Percentiles rank a stretch among this genome's conserved stretches.
Evolutionary conservation across 352 stramenopile species (phyloP).

Genomic region (Globisporangium polare): DNA sequence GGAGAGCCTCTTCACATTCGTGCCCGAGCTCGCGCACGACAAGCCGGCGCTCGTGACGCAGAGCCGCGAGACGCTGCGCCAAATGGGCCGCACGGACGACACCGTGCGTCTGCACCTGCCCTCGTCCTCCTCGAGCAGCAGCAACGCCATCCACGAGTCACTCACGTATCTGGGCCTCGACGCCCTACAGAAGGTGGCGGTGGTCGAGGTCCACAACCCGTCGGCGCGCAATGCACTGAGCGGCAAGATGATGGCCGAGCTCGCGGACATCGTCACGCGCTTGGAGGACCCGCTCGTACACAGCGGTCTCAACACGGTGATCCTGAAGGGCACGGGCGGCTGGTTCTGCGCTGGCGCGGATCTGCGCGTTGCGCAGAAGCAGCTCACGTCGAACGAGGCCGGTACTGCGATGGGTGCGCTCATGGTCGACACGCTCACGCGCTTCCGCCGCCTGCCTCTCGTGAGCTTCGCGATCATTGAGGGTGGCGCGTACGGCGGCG

Average conservation of each 20-base stretch:
- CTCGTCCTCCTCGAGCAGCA: conserved; percentile 12
- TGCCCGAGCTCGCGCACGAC: conserved; percentile 35
- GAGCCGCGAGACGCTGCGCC: conserved; percentile 45
- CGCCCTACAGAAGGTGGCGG: conserved; percentile 37
- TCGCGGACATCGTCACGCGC: conserved; percentile 59
- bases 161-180: conserved; percentile 17
- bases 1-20: conserved; percentile 46
- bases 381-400: conserved; percentile 64
- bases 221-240: conserved; percentile 70
- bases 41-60: conserved; percentile 30
- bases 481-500: conserved; percentile 77
- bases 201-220: conserved; percentile 73
- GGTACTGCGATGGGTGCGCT: conserved; percentile 63
- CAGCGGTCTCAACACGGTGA: conserved; percentile 50
- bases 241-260: conserved; percentile 87
- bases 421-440: conserved; percentile 74
- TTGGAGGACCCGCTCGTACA: conserved; percentile 56
- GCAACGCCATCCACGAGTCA: conserved; percentile 5
- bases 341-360: conserved; percentile 88
- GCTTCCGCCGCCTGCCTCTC: conserved; percentile 68
- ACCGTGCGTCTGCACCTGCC: conserved; percentile 32
- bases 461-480: conserved; percentile 79
- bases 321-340: conserved; percentile 47
- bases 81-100: conserved; percentile 32
- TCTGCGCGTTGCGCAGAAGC: conserved; percentile 68